Evolutionary conservation across 306 rosid genomes (phyloP).

Genomic region (Cicer cuneatum): DNA sequence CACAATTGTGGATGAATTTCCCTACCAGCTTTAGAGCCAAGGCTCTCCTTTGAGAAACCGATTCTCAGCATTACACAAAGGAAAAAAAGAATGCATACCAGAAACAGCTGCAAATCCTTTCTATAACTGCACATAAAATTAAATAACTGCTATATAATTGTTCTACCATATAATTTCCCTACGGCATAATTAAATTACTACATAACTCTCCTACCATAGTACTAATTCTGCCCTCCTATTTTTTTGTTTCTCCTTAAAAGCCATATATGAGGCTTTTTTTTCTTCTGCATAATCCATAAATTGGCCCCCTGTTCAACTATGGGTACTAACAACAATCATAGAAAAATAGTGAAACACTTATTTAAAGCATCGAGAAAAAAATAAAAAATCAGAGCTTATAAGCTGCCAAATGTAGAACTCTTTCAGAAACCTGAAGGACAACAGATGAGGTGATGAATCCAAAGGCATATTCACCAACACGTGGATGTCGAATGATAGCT

Average conservation of each 20-base stretch:
- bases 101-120: neutral
- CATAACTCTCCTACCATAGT: neutral
- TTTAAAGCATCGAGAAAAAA: slow-evolving; percentile 19
- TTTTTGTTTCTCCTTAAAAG: neutral
- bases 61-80: neutral
- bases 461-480: slow-evolving; percentile 97
- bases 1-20: neutral
- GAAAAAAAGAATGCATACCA: neutral
- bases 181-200: neutral
- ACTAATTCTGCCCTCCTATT: neutral
- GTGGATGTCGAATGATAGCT: slow-evolving; percentile 97
- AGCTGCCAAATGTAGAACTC: slow-evolving; percentile 20
- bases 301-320: neutral
- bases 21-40: slow-evolving; percentile 2
- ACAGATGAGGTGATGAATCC: slow-evolving; percentile 94
- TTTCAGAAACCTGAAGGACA: slow-evolving; percentile 74
- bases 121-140: neutral
- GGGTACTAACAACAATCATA: slow-evolving; percentile 5
- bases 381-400: neutral
- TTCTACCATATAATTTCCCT: neutral
- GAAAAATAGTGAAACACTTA: neutral
- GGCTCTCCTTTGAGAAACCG: slow-evolving; percentile 1
- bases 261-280: neutral
- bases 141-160: neutral
- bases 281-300: neutral